phyloP scores from a whole-genome alignment of 768 basidiomycete species.

The Phaeotremella fagi region DNA sequence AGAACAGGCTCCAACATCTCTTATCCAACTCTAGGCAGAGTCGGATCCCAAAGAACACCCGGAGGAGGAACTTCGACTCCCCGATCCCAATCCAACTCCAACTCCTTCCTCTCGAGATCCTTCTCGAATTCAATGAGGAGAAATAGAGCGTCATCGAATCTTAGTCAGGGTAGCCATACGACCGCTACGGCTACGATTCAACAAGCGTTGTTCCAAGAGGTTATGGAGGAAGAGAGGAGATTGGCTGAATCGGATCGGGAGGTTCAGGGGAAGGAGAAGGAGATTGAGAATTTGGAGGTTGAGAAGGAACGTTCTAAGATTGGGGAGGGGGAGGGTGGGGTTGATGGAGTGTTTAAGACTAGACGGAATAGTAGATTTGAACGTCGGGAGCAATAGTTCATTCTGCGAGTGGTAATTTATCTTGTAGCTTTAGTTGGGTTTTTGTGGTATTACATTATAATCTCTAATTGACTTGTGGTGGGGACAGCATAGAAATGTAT shows the following conservation, averaged over 20 bases:
- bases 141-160: slow-evolving; percentile 5
- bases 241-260: slow-evolving; percentile 4
- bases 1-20: too few species aligned
- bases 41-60: too few species aligned
- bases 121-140: slow-evolving; percentile 1
- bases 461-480: too few species aligned
- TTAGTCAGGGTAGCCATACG: too few species aligned
- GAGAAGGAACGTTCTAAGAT: not conserved
- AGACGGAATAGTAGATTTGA: not conserved
- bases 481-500: too few species aligned
- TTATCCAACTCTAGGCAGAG: too few species aligned
- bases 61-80: too few species aligned
- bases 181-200: slow-evolving; percentile 6
- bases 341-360: not conserved
- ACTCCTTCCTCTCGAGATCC: slow-evolving; percentile 1
- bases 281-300: slow-evolving; percentile 2
- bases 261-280: slow-evolving; percentile 12
- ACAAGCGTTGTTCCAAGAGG: slow-evolving; percentile 16
- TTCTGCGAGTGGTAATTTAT: too few species aligned
- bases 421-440: not conserved
- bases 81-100: too few species aligned
- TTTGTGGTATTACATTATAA: not conserved
- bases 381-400: not conserved
- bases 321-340: not conserved
- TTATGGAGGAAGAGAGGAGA: slow-evolving; percentile 24